Conservation (phyloP, 2,329 filamentous ascomycete species). For the Pestalotiopsis sp. region DNA sequence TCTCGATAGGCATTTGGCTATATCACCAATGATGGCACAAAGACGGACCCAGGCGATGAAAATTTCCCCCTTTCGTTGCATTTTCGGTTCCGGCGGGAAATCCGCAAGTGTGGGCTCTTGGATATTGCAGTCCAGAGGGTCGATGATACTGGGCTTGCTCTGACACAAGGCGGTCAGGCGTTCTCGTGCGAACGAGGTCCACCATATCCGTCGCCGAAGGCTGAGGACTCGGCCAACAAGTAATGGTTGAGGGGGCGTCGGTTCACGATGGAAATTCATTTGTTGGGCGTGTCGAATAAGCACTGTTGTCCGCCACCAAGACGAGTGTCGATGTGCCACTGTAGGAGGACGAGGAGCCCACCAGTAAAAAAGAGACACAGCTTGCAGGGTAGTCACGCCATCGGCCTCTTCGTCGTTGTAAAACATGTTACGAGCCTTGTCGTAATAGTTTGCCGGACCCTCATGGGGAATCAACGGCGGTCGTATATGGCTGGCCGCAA, state of each 20-base stretch:
- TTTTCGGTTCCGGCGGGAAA: conserved; percentile 34
- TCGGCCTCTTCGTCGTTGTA: conserved; percentile 43
- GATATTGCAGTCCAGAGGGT: conserved; percentile 43
- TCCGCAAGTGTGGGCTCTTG: conserved; percentile 38
- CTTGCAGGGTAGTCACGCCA: conserved; percentile 36
- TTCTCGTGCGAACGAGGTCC: conserved; percentile 43
- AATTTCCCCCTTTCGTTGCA: conserved; percentile 37
- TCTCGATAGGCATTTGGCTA: conserved; percentile 39
- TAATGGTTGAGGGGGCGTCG: conserved; percentile 23
- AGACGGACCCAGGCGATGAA: conserved; percentile 46
- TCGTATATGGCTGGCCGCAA: conserved; percentile 42
- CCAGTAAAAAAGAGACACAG: conserved; percentile 45
- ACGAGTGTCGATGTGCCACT: conserved; percentile 39
- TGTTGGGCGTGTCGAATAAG: conserved; percentile 46
- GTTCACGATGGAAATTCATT: conserved; percentile 45
- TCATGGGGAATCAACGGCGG: conserved; percentile 42
- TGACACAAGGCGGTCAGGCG: conserved; percentile 44
- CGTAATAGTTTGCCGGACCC: conserved; percentile 40
- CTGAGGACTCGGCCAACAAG: conserved; percentile 22
- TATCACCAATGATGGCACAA: conserved; percentile 40
- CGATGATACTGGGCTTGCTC: conserved; percentile 44
- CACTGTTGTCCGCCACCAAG: conserved; percentile 49
- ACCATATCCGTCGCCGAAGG: conserved; percentile 42
- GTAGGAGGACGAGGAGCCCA: conserved; percentile 42
- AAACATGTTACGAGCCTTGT: conserved; percentile 40